phyloP scores from a whole-genome alignment of 805 yeast species.

The Wickerhamiella azyma region DNA sequence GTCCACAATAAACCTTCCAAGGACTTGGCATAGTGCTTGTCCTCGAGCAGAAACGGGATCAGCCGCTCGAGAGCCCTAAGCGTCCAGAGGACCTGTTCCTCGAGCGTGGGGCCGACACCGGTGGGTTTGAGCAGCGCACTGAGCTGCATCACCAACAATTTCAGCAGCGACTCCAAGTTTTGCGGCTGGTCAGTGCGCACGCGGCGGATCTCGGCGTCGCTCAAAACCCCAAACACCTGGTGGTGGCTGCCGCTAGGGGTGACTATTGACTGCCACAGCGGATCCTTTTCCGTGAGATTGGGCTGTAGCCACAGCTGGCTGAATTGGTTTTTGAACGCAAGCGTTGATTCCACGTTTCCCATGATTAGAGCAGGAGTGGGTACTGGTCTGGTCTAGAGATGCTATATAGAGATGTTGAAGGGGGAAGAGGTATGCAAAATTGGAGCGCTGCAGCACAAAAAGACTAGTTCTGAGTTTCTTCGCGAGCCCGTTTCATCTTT shows the following conservation, averaged over 20 bases:
- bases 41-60: conserved; percentile 57
- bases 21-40: conserved; percentile 20
- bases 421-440: neutral
- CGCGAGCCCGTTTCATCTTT: conserved; percentile 10
- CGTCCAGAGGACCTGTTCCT: conserved; percentile 40
- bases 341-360: conserved; percentile 65
- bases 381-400: neutral
- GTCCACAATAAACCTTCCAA: neutral
- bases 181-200: conserved; percentile 44
- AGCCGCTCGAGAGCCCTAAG: conserved; percentile 49
- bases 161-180: conserved; percentile 43
- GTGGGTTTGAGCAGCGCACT: conserved; percentile 20
- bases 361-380: conserved; percentile 25
- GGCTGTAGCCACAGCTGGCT: conserved; percentile 31
- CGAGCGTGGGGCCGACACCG: conserved; percentile 21
- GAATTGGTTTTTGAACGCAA: conserved; percentile 46
- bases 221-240: conserved; percentile 46
- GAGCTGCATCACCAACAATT: conserved; percentile 28
- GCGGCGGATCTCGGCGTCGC: conserved; percentile 43
- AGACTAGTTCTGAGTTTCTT: neutral
- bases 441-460: too few species aligned
- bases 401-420: neutral
- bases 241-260: conserved; percentile 35
- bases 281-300: conserved; percentile 26
- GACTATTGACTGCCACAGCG: conserved; percentile 31